These are phyloP conservation scores for Phytopythium vexans DNA, from an alignment of 352 stramenopile species.

Conservation along the genomic window DNA sequence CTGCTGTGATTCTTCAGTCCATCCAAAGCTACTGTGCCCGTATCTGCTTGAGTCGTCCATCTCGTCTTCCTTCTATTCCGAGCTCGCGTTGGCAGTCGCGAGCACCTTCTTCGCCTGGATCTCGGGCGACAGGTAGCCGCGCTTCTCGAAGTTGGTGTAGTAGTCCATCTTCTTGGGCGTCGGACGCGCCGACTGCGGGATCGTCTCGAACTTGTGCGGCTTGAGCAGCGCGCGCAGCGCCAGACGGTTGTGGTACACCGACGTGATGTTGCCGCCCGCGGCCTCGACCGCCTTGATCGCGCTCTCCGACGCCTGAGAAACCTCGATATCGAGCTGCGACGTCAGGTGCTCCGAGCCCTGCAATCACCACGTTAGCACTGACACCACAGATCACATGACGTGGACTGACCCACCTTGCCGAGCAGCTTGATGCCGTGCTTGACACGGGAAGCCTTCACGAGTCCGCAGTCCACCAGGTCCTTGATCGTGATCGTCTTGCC, in stretches of 20 bases:
- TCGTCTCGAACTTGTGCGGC: slow-evolving; percentile 95
- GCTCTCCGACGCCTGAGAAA: slow-evolving; percentile 90
- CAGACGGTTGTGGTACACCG: slow-evolving; percentile 97
- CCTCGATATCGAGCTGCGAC: slow-evolving; percentile 92
- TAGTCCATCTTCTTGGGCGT: slow-evolving; percentile 96
- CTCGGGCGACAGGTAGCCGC: slow-evolving; percentile 96
- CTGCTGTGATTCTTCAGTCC: too few relatives aligned
- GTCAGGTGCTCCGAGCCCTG: slow-evolving; percentile 80
- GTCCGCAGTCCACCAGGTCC: slow-evolving; percentile 80
- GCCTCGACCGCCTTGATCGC: slow-evolving; percentile 96
- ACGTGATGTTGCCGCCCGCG: slow-evolving; percentile 92
- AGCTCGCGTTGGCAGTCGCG: slow-evolving; percentile 30
- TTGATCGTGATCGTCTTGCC: slow-evolving; percentile 93
- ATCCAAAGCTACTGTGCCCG: too few relatives aligned
- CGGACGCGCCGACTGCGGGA: slow-evolving; percentile 92
- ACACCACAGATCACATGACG: slow-evolving; percentile 8
- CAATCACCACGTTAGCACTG: neutral
- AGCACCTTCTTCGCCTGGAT: slow-evolving; percentile 92
- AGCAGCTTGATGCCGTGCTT: slow-evolving; percentile 97
- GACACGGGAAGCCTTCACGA: slow-evolving; percentile 89
- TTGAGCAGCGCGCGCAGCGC: slow-evolving; percentile 92
- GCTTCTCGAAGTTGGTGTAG: slow-evolving; percentile 96
- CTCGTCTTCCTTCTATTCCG: slow-evolving; percentile 29
- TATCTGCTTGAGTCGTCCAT: too few relatives aligned
- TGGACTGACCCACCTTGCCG: slow-evolving; percentile 23